Evolutionary conservation across 2,329 filamentous ascomycete species (phyloP), one percentile per base, ranked within the genome.

Genomic region (Fusarium sacchari): DNA sequence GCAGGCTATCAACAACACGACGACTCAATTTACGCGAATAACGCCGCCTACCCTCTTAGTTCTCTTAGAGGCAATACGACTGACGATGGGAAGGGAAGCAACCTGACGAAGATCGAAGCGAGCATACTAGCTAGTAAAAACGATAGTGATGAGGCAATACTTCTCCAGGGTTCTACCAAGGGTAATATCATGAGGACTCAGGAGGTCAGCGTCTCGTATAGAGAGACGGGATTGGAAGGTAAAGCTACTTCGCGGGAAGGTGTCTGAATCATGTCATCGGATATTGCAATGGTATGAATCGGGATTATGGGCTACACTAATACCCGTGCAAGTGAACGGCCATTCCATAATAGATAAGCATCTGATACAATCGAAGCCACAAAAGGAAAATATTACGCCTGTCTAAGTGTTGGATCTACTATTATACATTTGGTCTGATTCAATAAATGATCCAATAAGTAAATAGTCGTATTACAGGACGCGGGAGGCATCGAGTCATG

Each of bases 71-170:
- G 15, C 3, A 39, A 24, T 7, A 14, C 14, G 13, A 18, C 28
- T 15, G 20, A 43, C 3, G 26, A 22, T 6, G 30, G 11, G 5
- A 53, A 61, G 12, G 42, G 42, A 6, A 18, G n/a, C 20, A 30
- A 40, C 9, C 53, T 32, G 9, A 44, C 39, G 5, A n/a, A 37
- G 13, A n/a, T 55, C 3, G 47, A 61, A n/a, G 32, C 37, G 1
- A 50, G 39, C 12, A 34, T 42, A n/a, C 14, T 34, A 8, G 43
- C 59, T 4, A 18, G 40, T 10, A 62, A 62, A 14, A 57, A 57
- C 12, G 59, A 62, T 13, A 62, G 59, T 6, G 59, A 62, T 22
- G 59, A 62, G 14, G 42, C 59, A 13, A 57, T 62, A 15, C 40
- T 62, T 3, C 50, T 62, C 1, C 30, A 62, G 12, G 32, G 17